These are phyloP conservation scores for Actinomortierella wolfii DNA, from an alignment of 371 early-diverging fungal genomes.

Conservation along the genomic window DNA sequence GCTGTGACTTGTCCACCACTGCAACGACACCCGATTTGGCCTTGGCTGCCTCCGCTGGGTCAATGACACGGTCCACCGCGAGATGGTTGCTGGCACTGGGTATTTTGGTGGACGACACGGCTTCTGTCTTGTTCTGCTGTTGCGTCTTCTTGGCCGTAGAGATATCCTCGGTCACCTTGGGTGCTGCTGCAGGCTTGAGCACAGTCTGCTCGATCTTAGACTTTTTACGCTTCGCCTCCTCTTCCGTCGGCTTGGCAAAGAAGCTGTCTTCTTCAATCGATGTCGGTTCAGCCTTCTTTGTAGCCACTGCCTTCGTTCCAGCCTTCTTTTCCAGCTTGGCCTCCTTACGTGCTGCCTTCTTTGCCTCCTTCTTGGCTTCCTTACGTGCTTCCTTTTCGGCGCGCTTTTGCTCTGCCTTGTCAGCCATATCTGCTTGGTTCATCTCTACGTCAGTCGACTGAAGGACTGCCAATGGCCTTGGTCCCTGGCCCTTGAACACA, in stretches of 20 bases:
- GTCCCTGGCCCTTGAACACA: slow-evolving; percentile 37
- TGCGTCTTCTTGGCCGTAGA: neutral
- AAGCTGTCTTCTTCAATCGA: slow-evolving; percentile 30
- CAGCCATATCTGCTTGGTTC: slow-evolving; percentile 19
- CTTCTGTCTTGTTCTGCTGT: slow-evolving; percentile 7
- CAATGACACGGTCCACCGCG: slow-evolving; percentile 13
- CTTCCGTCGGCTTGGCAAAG: slow-evolving; percentile 30
- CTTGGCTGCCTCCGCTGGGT: slow-evolving; percentile 41
- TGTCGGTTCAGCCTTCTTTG: slow-evolving; percentile 31
- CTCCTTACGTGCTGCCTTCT: slow-evolving; percentile 36
- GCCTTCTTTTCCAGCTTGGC: slow-evolving; percentile 22
- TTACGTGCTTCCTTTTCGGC: slow-evolving; percentile 25
- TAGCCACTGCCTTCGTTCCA: slow-evolving; percentile 25
- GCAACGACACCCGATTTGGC: slow-evolving; percentile 62
- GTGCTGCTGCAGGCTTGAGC: neutral
- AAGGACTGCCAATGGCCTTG: slow-evolving; percentile 27
- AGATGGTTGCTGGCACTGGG: too few species aligned
- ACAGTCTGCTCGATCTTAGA: slow-evolving; percentile 31
- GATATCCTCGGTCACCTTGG: too few species aligned
- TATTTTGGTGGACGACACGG: neutral
- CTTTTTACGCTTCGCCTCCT: slow-evolving; percentile 38
- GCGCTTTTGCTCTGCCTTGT: slow-evolving; percentile 27
- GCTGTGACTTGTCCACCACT: slow-evolving; percentile 54
- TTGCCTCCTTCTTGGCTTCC: slow-evolving; percentile 36
- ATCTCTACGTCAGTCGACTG: slow-evolving; percentile 16